Conservation (phyloP, 441 rosid species). For the Pelargonium myrrhifolium region DNA sequence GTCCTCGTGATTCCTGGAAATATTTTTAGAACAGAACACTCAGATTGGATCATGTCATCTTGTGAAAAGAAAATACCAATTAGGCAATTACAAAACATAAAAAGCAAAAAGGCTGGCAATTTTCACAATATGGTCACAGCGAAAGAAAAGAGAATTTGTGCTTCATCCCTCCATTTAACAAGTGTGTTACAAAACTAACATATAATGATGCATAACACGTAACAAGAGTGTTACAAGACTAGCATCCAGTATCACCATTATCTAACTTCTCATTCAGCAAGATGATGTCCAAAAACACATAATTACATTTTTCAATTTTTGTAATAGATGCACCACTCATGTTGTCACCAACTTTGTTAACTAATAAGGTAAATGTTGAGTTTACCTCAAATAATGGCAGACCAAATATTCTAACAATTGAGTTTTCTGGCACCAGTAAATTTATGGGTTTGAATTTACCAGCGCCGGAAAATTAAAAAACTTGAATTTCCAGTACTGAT, state of each 20-base stretch:
- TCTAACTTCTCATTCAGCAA: neutral
- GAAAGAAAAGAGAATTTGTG: neutral
- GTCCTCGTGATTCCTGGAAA: constrained; percentile 73
- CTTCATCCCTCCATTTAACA: neutral
- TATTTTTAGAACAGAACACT: constrained; percentile 6
- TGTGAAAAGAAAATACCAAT: neutral
- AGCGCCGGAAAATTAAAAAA: too few relatives aligned
- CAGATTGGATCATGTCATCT: neutral
- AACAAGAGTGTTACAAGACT: too few relatives aligned
- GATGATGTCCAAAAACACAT: neutral
- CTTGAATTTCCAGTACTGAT: too few relatives aligned
- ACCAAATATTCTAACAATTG: too few relatives aligned
- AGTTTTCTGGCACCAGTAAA: too few relatives aligned
- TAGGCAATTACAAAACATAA: neutral
- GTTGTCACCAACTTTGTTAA: neutral
- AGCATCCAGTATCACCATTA: neutral
- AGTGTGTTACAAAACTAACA: neutral
- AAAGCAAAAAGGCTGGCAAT: neutral
- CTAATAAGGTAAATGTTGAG: too few relatives aligned
- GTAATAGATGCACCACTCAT: neutral
- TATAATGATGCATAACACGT: neutral
- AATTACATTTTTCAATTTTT: too few relatives aligned
- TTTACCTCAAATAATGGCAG: too few relatives aligned
- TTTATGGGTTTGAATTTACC: too few relatives aligned
- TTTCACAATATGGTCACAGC: neutral